Evolutionary conservation across 768 basidiomycete genomes (phyloP), one percentile per base, ranked within the genome.

Genomic region (Trametes gibbosa): DNA sequence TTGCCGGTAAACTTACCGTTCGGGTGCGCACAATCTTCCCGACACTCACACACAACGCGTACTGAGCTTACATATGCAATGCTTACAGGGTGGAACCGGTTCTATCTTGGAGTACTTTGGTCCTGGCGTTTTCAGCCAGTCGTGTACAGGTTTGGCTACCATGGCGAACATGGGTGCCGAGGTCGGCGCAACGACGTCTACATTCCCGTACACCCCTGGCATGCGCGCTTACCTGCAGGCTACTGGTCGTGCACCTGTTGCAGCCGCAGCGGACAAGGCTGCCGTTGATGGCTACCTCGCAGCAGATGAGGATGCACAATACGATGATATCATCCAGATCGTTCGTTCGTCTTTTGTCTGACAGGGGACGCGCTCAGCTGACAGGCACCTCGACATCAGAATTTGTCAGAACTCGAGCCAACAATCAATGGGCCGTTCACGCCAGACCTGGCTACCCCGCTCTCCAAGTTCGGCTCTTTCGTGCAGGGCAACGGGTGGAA

Each of bases 81-180:
- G 14, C 56, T 24, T 14, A 24, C 16, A 95, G 92, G 97, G 97
- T 13, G 97, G 97, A 16, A 98, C 97, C 13, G 96, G 97, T 35
- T 83, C 89, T 56, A 95, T 99, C 65, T 77, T 98, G 59, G 97
- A 98, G 73, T 99, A 99, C 74, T 98, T 94, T 72, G 97, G 97
- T 0, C 87, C 93, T 24, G 95, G 96, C 10, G 93, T 98, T 10
- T 79, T 79, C 59, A 78, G 79, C 52, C 94, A 96, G 67, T 98
- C 95, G 17, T 97, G 94, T 71, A 98, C 97, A 90, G 90, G 92
- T 55, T 76, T 97, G 53, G 97, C 96, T 1, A 98, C 97, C 1
- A 90, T 99, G 55, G 90, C 92, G 43, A 98, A 99, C 74, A 99
- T 98, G 97, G 97, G 97, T 50, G 97, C 97, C 13, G 97, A 99